Evolutionary conservation across 768 basidiomycete species (phyloP), one percentile per base, ranked within the genome.

Genomic region (Rhodosporidiobolus odoratus): DNA sequence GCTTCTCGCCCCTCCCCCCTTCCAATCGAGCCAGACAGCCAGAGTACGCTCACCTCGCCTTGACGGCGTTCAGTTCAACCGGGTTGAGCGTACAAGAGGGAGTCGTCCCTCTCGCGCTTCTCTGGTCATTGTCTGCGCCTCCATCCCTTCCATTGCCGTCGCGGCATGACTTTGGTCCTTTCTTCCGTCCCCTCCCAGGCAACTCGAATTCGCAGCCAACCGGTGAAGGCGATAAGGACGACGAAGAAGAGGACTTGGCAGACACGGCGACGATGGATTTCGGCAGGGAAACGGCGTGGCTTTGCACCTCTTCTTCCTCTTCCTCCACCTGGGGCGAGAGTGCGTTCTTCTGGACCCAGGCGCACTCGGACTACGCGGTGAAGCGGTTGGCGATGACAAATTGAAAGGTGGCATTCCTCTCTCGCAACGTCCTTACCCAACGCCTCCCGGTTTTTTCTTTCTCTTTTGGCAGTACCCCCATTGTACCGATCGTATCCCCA

Each of bases 41-140:
- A 9, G 32, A 16, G n/a, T 27, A 35, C 34, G 16, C 64, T 3
- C 56, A 66, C 38, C 47, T 71, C 32, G 41, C 50, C 2, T 57
- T 71, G 9, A n/a, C 43, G 7, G 69, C 60, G 2, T 71, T 62
- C 60, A 66, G 56, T 0, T 7, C 21, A 3, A 66, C 65, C 9
- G 69, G 69, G 3, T 17, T 71, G 21, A 23, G 38, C 41, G 40
- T 71, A 2, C 60, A 66, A n/a, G 65, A 71, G 32, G 65, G 65
- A 8, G 41, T 40, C 30, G 12, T 62, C 37, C 43, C 61, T 1
- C 60, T 43, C 38, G 1, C 47, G 2, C 2, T 30, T 10, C n/a
- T 53, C 45, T 13, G 4, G 2, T 2, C 45, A 30, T 9, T 47
- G 5, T 35, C 41, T 43, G 10, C 32, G 4, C 10, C 60, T 16